Evolutionary conservation across 139 green algal species (phyloP).

Genomic region (Yamagishiella unicocca): DNA sequence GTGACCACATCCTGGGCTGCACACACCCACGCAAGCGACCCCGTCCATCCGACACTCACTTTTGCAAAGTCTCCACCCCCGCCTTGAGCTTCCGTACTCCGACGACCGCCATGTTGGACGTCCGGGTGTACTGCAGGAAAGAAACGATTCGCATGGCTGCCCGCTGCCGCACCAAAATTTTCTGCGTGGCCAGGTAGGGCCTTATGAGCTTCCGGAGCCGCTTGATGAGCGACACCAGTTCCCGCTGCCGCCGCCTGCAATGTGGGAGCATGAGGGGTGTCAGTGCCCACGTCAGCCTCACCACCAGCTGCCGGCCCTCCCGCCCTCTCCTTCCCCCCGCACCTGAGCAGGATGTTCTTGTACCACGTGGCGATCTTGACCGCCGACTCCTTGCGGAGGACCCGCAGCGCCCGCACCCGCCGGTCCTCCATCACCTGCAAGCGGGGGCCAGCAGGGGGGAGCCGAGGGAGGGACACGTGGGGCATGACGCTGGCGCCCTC

Average conservation of each 20-base stretch:
- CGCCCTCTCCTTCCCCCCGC: background rate
- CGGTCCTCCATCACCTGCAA: constrained; percentile 28
- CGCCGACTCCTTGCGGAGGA: constrained; percentile 43
- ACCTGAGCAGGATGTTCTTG: constrained; percentile 45
- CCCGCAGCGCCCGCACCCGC: constrained; percentile 30
- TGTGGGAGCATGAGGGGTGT: background rate
- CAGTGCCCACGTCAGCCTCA: background rate
- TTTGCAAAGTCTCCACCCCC: constrained; percentile 31
- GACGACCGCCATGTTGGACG: constrained; percentile 42
- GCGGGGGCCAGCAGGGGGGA: background rate
- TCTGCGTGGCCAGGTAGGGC: constrained; percentile 24
- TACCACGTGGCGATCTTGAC: constrained; percentile 58
- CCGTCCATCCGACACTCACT: no score
- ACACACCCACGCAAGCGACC: no score
- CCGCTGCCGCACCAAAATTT: constrained; percentile 12
- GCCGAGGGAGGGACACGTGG: background rate
- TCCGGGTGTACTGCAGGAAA: constrained; percentile 34
- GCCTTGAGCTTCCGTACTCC: constrained; percentile 31
- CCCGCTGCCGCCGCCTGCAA: constrained; percentile 35
- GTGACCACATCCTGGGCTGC: no score
- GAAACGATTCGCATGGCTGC: constrained; percentile 2
- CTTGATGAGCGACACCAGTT: constrained; percentile 41
- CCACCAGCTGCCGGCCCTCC: background rate
- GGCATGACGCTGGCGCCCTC: no score
- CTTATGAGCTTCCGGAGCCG: background rate